A percentile compares a stretch with the other conserved stretches of the same genome.
phyloP scores from a whole-genome alignment of 495 filamentous ascomycete species.

The Bombardia bombarda region DNA sequence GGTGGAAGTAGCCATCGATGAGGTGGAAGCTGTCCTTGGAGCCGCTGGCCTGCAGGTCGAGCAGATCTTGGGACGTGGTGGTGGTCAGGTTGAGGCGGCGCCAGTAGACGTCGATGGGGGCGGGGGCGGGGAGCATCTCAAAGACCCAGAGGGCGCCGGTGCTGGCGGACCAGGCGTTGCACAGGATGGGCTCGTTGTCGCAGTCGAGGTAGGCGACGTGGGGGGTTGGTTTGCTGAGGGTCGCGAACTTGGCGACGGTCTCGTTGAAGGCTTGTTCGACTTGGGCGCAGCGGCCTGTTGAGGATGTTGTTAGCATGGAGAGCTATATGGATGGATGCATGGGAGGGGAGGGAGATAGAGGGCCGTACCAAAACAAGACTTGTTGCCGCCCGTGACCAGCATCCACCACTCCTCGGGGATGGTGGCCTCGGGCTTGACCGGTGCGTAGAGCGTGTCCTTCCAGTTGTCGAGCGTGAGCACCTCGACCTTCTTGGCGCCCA shows the following conservation, averaged over 20 bases:
- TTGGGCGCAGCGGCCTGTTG: slow-evolving; percentile 35
- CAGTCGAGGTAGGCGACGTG: slow-evolving; percentile 71
- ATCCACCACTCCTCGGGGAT: slow-evolving; percentile 72
- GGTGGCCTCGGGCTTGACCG: slow-evolving; percentile 45
- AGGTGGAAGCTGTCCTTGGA: slow-evolving; percentile 46
- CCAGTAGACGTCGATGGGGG: slow-evolving; percentile 54
- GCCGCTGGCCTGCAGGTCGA: slow-evolving; percentile 55
- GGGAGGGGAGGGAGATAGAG: no score
- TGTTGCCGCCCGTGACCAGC: slow-evolving; percentile 75
- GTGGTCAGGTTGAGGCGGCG: slow-evolving; percentile 58
- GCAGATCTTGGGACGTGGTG: slow-evolving; percentile 53
- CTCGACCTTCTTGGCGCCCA: slow-evolving; percentile 37
- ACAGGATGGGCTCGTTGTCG: slow-evolving; percentile 70
- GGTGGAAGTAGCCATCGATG: slow-evolving; percentile 73
- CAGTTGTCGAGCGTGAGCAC: slow-evolving; percentile 68
- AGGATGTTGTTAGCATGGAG: slow-evolving; percentile 5
- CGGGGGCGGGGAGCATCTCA: slow-evolving; percentile 44
- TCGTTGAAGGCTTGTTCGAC: slow-evolving; percentile 47
- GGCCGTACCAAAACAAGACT: slow-evolving; percentile 67
- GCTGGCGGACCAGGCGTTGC: slow-evolving; percentile 70
- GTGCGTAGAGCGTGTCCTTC: slow-evolving; percentile 55
- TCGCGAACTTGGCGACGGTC: slow-evolving; percentile 59
- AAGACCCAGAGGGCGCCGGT: slow-evolving; percentile 67
- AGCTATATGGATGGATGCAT: no score
- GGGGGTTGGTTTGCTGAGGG: slow-evolving; percentile 56